phyloP scores from a whole-genome alignment of 75 land plant species.

The Chamaecyparis obtusa region DNA sequence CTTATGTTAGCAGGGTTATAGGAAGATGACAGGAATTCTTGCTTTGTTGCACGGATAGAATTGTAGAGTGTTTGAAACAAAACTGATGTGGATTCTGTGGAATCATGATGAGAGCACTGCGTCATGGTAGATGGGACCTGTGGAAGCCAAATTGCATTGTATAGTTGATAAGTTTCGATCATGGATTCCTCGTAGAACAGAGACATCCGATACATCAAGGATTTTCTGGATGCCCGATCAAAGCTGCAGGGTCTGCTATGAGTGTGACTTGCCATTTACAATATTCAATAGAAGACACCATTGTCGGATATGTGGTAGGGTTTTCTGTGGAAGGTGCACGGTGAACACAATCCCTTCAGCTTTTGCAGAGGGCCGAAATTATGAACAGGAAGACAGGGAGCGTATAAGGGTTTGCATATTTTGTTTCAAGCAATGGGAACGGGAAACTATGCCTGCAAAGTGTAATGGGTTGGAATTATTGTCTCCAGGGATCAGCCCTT shows the following conservation, averaged over 20 bases:
- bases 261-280: constrained; percentile 83
- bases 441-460: constrained; percentile 16
- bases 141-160: not conserved
- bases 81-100: not conserved
- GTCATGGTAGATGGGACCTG: constrained; percentile 9
- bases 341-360: constrained; percentile 61
- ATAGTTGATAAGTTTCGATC: constrained; percentile 53
- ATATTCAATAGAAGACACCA: constrained; percentile 87
- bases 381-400: constrained; percentile 43
- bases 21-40: not conserved
- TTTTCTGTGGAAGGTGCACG: constrained; percentile 89
- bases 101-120: not conserved
- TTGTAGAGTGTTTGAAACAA: not conserved
- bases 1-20: not conserved
- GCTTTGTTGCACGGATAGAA: not conserved
- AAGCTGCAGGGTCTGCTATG: constrained; percentile 90
- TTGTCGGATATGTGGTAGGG: constrained; percentile 83
- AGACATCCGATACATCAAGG: constrained; percentile 65
- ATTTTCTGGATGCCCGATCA: constrained; percentile 98
- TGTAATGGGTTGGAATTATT: constrained; percentile 10
- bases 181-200: constrained; percentile 67
- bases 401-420: constrained; percentile 77
- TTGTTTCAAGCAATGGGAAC: constrained; percentile 68
- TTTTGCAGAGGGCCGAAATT: constrained; percentile 17
- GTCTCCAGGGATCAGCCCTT: constrained; percentile 23